These are phyloP conservation scores for Dendrobium huoshanense DNA, from an alignment of 106 monocot species.

Conservation along the genomic window DNA sequence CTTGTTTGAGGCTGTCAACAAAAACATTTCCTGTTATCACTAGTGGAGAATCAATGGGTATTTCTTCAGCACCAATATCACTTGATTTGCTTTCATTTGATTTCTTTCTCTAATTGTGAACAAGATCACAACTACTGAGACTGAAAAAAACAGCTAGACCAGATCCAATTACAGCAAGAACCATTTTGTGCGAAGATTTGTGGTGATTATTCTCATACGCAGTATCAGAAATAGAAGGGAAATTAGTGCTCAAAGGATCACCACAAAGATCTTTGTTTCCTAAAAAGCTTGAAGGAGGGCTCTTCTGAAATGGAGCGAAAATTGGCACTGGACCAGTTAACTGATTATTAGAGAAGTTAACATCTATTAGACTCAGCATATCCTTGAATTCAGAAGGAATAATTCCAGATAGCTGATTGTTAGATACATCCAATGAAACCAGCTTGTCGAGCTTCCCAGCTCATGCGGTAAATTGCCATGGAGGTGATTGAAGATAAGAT, in stretches of 20 bases:
- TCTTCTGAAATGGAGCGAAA: conserved; percentile 77
- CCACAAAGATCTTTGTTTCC: conserved; percentile 75
- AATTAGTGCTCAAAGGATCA: conserved; percentile 44
- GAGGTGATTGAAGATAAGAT: conserved; percentile 67
- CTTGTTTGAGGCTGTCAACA: conserved; percentile 66
- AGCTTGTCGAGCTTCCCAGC: conserved; percentile 77
- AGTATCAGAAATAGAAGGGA: conserved; percentile 16
- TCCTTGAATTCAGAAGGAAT: conserved; percentile 67
- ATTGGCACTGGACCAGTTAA: conserved; percentile 46
- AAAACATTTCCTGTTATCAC: conserved; percentile 52
- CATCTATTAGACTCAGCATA: conserved; percentile 84
- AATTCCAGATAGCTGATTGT: conserved; percentile 58
- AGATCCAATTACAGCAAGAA: conserved; percentile 67
- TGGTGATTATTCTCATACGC: conserved; percentile 22
- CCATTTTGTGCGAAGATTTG: conserved; percentile 57
- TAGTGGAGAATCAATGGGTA: conserved; percentile 23
- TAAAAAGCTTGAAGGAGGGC: conserved; percentile 42
- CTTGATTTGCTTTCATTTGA: conserved; percentile 47
- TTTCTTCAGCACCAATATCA: conserved; percentile 19
- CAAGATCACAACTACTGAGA: conserved; percentile 49
- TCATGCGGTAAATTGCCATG: conserved; percentile 52
- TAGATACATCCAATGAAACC: conserved; percentile 67
- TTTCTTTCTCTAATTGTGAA: conserved; percentile 74
- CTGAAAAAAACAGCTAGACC: conserved; percentile 52
- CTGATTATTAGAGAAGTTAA: conserved; percentile 77